Conservation (phyloP, 441 rosid species). For the Pelargonium cotyledonis region DNA sequence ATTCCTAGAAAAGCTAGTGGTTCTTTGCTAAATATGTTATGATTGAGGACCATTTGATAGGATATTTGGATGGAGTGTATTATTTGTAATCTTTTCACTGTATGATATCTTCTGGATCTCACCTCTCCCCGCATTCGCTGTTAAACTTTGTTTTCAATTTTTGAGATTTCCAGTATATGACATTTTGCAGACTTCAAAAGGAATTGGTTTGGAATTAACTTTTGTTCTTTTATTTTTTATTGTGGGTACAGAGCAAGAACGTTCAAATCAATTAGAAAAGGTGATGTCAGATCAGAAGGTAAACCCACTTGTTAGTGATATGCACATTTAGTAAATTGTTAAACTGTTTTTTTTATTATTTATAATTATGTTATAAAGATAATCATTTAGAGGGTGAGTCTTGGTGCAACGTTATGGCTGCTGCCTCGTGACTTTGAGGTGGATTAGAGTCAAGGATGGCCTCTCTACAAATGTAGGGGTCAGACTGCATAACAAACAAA, state of each 20-base stretch:
- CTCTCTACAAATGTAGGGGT: too few species aligned
- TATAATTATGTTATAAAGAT: background rate
- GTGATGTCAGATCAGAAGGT: conserved; percentile 35
- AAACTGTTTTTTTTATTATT: background rate
- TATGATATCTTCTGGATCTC: background rate
- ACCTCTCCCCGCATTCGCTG: background rate
- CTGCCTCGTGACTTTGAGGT: too few species aligned
- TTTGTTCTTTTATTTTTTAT: conserved; percentile 12
- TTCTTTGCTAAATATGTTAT: background rate
- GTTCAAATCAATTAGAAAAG: conserved; percentile 22
- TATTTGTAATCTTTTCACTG: background rate
- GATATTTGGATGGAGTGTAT: background rate
- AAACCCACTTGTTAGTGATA: conserved; percentile 4
- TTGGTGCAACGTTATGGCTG: background rate
- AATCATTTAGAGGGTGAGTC: background rate
- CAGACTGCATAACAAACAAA: too few species aligned
- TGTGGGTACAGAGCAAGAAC: conserved; percentile 31
- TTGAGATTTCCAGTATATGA: background rate
- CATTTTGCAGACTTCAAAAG: background rate
- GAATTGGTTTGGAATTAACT: conserved; percentile 6
- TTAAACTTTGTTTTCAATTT: background rate
- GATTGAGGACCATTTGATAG: background rate
- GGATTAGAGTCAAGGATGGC: too few species aligned
- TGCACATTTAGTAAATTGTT: background rate
- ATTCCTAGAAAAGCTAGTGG: background rate